Evolutionary conservation across 2,329 filamentous ascomycete species (phyloP), one percentile per base, ranked within the genome.

Genomic region (Stagonosporopsis tanaceti): DNA sequence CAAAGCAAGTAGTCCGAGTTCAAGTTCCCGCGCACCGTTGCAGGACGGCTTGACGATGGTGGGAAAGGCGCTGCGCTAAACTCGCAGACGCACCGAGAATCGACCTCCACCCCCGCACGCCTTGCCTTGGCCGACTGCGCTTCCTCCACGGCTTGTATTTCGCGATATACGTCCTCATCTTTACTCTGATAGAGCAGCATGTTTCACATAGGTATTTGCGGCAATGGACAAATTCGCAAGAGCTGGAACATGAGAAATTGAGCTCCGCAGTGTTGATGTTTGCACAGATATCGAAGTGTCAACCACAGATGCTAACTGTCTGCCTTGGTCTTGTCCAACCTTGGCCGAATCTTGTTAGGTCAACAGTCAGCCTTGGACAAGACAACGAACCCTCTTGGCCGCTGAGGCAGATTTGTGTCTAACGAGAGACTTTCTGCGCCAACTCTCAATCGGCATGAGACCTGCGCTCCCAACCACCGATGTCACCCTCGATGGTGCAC

Each of bases 301-400:
- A 7, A 34, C 24, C n/a, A 44, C 15, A 6, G 27, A 22, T 25
- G 15, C 5, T 39, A 25, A 45, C 30, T 40, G 34, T 14, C 53
- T 38, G 25, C 17, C 39, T 38, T 38, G 37, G 14, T 53, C 44
- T 53, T 45, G 54, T 48, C 38, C 27, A 45, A 34, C 17, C 50
- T 53, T 50, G 48, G 54, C 44, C 45, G 9, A 44, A 24, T 57
- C 54, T 57, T 53, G 48, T 48, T 38, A 34, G 34, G n/a, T 53
- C 44, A 40, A 41, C 20, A 7, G 30, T 14, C 50, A 38, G 48
- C 39, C 39, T 28, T 41, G 27, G 44, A 53, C 54, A 57, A 57
- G 54, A 53, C 48, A 12, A 50, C 45, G 50, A 53, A 45, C 27
- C 44, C 39, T 50, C 50, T 57, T 57, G 54, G 54, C 54, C 27